phyloP scores from a whole-genome alignment of 768 basidiomycete genomes.

The Roridomyces roridus region DNA sequence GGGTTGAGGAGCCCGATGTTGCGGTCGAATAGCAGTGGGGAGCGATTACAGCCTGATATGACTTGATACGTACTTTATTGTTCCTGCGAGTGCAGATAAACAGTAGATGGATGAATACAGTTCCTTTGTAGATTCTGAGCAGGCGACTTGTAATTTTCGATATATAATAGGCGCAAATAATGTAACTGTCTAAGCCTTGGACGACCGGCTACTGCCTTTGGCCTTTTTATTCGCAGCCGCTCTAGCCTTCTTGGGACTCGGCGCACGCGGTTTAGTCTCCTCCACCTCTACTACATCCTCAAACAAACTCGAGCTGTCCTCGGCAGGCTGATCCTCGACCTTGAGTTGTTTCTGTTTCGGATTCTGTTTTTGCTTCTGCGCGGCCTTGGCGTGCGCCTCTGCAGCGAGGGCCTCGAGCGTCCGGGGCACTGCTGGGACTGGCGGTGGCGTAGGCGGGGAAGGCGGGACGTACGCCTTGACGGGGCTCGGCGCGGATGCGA shows the following conservation, averaged over 20 bases:
- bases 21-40: slow-evolving; percentile 36
- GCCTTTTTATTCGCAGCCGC: background rate
- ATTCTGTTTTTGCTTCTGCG: too few relatives aligned
- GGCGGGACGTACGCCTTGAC: slow-evolving; percentile 11
- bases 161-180: too few relatives aligned
- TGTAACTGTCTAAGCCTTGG: too few relatives aligned
- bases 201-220: background rate
- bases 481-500: background rate
- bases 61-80: slow-evolving; percentile 1
- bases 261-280: background rate
- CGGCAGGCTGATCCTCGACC: slow-evolving; percentile 1
- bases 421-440: background rate
- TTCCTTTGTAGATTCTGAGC: too few relatives aligned
- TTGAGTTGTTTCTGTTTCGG: too few relatives aligned
- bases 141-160: too few relatives aligned
- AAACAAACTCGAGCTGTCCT: background rate
- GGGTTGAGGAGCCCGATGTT: slow-evolving; percentile 70
- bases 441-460: background rate
- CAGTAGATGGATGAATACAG: background rate
- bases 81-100: background rate
- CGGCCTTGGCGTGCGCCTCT: slow-evolving; percentile 4
- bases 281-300: background rate
- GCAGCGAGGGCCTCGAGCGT: slow-evolving; percentile 6
- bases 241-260: background rate
- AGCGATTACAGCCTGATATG: slow-evolving; percentile 14